These are phyloP conservation scores for Sicyos baderoa DNA, from an alignment of 306 rosid species.

Conservation along the genomic window DNA sequence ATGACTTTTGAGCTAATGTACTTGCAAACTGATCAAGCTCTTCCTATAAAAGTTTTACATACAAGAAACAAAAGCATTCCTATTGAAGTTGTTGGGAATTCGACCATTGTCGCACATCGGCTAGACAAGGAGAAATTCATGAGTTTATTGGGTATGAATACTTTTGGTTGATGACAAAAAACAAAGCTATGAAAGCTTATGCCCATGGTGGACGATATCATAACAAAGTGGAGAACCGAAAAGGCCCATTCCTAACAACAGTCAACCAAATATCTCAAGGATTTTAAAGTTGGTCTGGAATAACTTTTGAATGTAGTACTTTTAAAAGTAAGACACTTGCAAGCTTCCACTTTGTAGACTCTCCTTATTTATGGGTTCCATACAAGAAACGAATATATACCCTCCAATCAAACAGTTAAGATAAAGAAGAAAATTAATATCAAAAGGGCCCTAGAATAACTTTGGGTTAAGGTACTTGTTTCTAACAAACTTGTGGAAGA, in stretches of 20 bases:
- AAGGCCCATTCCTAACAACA: no score
- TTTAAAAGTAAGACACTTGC: background rate
- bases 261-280: no score
- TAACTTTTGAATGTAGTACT: background rate
- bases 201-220: no score
- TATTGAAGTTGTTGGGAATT: no score
- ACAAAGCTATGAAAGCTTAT: no score
- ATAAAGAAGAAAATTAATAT: background rate
- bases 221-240: no score
- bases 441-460: background rate
- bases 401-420: background rate
- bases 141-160: no score
- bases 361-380: slow-evolving; percentile 43
- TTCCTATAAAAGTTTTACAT: slow-evolving; percentile 39
- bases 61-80: background rate
- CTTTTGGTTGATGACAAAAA: no score
- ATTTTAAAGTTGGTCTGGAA: no score
- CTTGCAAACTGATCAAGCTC: slow-evolving; percentile 43
- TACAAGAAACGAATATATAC: background rate
- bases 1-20: background rate
- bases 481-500: background rate
- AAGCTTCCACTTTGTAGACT: slow-evolving; percentile 72
- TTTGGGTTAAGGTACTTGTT: background rate
- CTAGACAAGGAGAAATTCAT: no score
- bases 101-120: no score